Evolutionary conservation across 2,329 filamentous ascomycete species (phyloP).

Genomic region (Ceratocystis cacaofunesta): DNA sequence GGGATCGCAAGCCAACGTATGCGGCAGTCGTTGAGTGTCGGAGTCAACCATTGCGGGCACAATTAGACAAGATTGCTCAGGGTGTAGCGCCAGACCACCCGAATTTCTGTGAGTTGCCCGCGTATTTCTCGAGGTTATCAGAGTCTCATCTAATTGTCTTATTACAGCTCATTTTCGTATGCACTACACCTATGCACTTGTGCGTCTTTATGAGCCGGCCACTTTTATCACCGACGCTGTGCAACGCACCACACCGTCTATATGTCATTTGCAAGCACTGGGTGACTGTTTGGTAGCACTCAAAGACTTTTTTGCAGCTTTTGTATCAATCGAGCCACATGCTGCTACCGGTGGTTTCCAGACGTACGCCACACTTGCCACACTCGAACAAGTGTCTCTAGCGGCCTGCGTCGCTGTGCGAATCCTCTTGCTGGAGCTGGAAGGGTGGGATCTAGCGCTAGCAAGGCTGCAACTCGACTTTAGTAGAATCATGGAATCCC

Average conservation of each 20-base stretch:
- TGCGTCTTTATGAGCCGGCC: slow-evolving; percentile 28
- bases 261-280: slow-evolving; percentile 24
- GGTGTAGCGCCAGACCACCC: slow-evolving; percentile 13
- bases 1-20: slow-evolving; percentile 15
- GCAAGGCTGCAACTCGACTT: slow-evolving; percentile 17
- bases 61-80: slow-evolving; percentile 15
- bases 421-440: slow-evolving; percentile 17
- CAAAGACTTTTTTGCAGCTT: slow-evolving; percentile 23
- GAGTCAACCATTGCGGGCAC: slow-evolving; percentile 10
- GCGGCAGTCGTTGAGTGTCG: slow-evolving; percentile 12
- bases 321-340: slow-evolving; percentile 22
- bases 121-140: too few species aligned
- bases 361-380: slow-evolving; percentile 16
- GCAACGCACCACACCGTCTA: slow-evolving; percentile 21
- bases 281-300: slow-evolving; percentile 26
- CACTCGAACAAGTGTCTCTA: slow-evolving; percentile 15
- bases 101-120: slow-evolving; percentile 6
- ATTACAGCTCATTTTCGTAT: slow-evolving; percentile 21
- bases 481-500: slow-evolving; percentile 15
- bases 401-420: slow-evolving; percentile 16
- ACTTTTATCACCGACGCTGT: slow-evolving; percentile 22
- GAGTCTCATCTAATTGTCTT: background rate
- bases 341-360: slow-evolving; percentile 16
- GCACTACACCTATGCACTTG: slow-evolving; percentile 26
- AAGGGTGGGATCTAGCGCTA: slow-evolving; percentile 17